Percentiles rank a stretch among this genome's conserved stretches.
Evolutionary conservation across 768 basidiomycete species (phyloP).

Genomic region (Pleurotus salmoneostramineus): DNA sequence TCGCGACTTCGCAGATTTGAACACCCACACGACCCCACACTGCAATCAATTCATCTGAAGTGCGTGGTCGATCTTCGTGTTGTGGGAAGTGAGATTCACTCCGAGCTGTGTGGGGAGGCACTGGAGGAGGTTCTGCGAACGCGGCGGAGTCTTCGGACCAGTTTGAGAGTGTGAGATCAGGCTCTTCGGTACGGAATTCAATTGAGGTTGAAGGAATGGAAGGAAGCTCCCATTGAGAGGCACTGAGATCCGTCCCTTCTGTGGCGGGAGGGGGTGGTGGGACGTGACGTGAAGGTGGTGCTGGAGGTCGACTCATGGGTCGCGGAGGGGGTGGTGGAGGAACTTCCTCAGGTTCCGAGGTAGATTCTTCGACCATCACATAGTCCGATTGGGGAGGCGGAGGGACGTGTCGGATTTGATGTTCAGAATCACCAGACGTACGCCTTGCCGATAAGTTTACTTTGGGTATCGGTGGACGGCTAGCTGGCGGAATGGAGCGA

Average conservation of each 20-base stretch:
- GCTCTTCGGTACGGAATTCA: slow-evolving; percentile 42
- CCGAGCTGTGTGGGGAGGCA: slow-evolving; percentile 18
- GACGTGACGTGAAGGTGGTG: slow-evolving; percentile 27
- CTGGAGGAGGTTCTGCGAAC: slow-evolving; percentile 21
- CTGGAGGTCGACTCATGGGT: slow-evolving; percentile 28
- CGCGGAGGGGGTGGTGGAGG: slow-evolving; percentile 41
- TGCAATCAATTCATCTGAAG: slow-evolving; percentile 63
- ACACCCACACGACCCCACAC: slow-evolving; percentile 75
- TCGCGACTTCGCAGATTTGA: slow-evolving; percentile 68
- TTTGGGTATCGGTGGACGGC: slow-evolving; percentile 19
- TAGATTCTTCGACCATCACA: slow-evolving; percentile 60
- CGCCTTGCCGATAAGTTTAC: slow-evolving; percentile 12
- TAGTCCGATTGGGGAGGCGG: slow-evolving; percentile 42
- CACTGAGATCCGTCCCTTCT: slow-evolving; percentile 32
- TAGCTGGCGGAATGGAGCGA: slow-evolving; percentile 27
- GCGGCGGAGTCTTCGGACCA: slow-evolving; percentile 59
- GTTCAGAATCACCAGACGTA: slow-evolving; percentile 8
- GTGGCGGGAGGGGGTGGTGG: slow-evolving; percentile 17
- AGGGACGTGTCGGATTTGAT: background rate
- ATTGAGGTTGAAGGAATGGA: slow-evolving; percentile 51
- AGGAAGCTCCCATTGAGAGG: slow-evolving; percentile 64
- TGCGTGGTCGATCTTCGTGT: slow-evolving; percentile 31
- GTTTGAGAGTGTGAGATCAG: slow-evolving; percentile 47
- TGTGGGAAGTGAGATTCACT: slow-evolving; percentile 7
- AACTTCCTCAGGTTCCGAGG: slow-evolving; percentile 28